phyloP scores from a whole-genome alignment of 768 basidiomycete species.

The Mycena chlorophos region DNA sequence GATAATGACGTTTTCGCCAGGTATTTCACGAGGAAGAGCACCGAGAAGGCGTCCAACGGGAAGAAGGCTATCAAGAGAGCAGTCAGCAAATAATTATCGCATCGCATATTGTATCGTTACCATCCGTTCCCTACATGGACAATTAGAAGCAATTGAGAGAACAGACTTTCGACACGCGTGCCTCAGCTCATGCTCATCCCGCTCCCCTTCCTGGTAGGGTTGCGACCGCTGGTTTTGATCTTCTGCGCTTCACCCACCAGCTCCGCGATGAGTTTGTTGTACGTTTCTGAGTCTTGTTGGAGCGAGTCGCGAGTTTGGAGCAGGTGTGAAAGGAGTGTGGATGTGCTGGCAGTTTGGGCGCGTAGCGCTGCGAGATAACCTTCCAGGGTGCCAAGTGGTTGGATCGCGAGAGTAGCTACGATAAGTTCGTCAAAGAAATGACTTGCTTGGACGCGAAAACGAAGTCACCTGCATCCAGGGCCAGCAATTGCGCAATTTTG shows the following conservation, averaged over 20 bases:
- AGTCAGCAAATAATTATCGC: slow-evolving; percentile 1
- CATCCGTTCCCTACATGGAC: not conserved
- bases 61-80: slow-evolving; percentile 31
- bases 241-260: slow-evolving; percentile 91
- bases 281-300: slow-evolving; percentile 86
- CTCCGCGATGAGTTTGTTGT: slow-evolving; percentile 88
- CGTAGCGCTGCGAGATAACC: slow-evolving; percentile 67
- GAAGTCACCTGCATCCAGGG: slow-evolving; percentile 62
- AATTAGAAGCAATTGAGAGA: not conserved
- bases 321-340: slow-evolving; percentile 74
- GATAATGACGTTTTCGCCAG: slow-evolving; percentile 29
- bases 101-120: not conserved
- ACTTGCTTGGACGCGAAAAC: too few relatives aligned
- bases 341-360: slow-evolving; percentile 71
- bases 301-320: slow-evolving; percentile 79
- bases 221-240: slow-evolving; percentile 62
- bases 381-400: slow-evolving; percentile 69
- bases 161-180: not conserved
- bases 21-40: slow-evolving; percentile 49
- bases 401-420: slow-evolving; percentile 70
- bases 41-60: slow-evolving; percentile 34
- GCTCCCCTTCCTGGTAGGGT: slow-evolving; percentile 50
- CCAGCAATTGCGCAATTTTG: slow-evolving; percentile 66
- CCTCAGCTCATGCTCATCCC: slow-evolving; percentile 40
- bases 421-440: slow-evolving; percentile 2